phyloP scores from a whole-genome alignment of 345 rosid genomes.

The Eucalyptus erythrocorys region DNA sequence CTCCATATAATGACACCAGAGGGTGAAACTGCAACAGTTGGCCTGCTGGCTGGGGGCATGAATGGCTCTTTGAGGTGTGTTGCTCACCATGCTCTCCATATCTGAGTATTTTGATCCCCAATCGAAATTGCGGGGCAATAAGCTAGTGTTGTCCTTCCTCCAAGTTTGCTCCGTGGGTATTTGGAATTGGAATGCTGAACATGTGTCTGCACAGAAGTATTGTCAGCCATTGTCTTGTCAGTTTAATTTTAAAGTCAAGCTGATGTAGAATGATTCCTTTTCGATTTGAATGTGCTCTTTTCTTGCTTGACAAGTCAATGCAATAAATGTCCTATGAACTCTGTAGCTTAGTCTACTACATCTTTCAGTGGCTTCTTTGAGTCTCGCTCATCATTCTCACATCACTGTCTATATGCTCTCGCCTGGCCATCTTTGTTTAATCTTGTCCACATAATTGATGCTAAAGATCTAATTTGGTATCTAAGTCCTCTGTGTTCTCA shows the following conservation, averaged over 20 bases:
- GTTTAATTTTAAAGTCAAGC: not conserved
- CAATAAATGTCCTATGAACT: not conserved
- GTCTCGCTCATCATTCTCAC: not conserved
- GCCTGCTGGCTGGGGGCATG: slow-evolving; percentile 39
- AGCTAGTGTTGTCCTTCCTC: not conserved
- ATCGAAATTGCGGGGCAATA: not conserved
- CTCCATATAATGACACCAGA: slow-evolving; percentile 26
- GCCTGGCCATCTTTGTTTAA: not conserved
- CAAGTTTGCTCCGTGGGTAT: not conserved
- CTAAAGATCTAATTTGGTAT: not conserved
- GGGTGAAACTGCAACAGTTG: slow-evolving; percentile 33
- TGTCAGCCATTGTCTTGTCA: not conserved
- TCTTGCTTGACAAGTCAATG: not conserved
- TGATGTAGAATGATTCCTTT: not conserved
- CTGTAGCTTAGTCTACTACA: not conserved
- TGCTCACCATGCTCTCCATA: not conserved
- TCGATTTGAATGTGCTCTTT: not conserved
- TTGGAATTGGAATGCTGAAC: not conserved
- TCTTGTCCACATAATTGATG: not conserved
- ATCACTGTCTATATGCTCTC: not conserved
- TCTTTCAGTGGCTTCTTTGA: not conserved
- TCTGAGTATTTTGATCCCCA: not conserved
- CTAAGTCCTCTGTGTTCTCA: not conserved
- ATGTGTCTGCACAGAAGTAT: not conserved
- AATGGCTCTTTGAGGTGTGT: slow-evolving; percentile 55